These are phyloP conservation scores for Edaphochlamys debaryana DNA, from an alignment of 139 green algal genomes.

Conservation along the genomic window DNA sequence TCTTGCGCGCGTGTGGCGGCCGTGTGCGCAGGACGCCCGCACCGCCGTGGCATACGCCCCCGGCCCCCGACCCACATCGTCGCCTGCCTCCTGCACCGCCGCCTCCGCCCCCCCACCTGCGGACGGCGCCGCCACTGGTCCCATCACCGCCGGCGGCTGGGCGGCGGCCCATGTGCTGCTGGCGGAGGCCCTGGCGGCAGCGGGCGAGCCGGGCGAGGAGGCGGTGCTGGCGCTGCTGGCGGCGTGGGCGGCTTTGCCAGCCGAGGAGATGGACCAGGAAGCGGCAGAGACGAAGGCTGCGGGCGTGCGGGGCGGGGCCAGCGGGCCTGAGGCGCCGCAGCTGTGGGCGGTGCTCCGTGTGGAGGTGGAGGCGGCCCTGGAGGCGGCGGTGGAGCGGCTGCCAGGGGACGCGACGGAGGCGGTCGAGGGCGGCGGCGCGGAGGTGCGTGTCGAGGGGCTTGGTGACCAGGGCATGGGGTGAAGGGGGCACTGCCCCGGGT, in stretches of 20 bases:
- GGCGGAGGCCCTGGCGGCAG: background rate
- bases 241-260: background rate
- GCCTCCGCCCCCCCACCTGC: too few relatives aligned
- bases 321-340: background rate
- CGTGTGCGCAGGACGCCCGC: slow-evolving; percentile 29
- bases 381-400: slow-evolving; percentile 16
- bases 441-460: slow-evolving; percentile 4
- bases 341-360: background rate
- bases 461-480: too few relatives aligned
- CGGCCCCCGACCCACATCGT: background rate
- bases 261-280: background rate
- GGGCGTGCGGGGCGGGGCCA: background rate
- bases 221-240: slow-evolving; percentile 1
- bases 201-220: background rate
- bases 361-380: slow-evolving; percentile 4
- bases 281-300: too few relatives aligned
- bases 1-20: too few relatives aligned
- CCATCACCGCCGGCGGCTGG: background rate
- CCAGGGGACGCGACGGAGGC: slow-evolving; percentile 19
- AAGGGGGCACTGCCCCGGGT: too few relatives aligned
- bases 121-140: background rate
- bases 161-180: background rate
- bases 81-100: background rate
- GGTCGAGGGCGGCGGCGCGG: slow-evolving; percentile 2
- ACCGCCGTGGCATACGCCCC: slow-evolving; percentile 1